Conservation (phyloP, 2,329 filamentous ascomycete species). For the Emericellopsis cladophorae region DNA sequence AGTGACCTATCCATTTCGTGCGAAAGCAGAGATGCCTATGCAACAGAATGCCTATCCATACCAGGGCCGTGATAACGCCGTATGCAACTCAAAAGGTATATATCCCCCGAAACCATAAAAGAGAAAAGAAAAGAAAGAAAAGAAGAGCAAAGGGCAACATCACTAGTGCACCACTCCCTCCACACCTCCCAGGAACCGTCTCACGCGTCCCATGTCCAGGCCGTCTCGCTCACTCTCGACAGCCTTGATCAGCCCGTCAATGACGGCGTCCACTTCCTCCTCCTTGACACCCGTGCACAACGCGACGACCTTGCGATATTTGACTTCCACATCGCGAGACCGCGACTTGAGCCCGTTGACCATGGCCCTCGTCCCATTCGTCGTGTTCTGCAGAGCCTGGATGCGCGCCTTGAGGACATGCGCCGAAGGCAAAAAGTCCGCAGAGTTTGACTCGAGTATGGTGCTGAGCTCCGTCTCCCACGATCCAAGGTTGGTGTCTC, state of each 20-base stretch:
- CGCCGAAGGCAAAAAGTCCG: constrained; percentile 39
- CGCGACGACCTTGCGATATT: constrained; percentile 79
- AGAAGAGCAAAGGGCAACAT: constrained; percentile 2
- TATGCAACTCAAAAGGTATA: background rate
- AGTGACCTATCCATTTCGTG: background rate
- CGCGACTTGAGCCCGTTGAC: constrained; percentile 62
- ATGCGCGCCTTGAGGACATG: constrained; percentile 54
- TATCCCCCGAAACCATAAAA: background rate
- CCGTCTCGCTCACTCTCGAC: constrained; percentile 78
- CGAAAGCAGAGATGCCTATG: background rate
- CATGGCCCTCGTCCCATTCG: constrained; percentile 52
- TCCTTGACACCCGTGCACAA: constrained; percentile 75
- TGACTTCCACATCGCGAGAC: constrained; percentile 72
- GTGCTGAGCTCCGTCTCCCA: constrained; percentile 43
- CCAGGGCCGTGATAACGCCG: background rate
- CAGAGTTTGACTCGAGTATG: constrained; percentile 26
- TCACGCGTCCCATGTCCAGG: constrained; percentile 62
- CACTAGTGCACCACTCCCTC: constrained; percentile 44
- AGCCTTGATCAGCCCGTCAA: constrained; percentile 71
- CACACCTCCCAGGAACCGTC: constrained; percentile 69
- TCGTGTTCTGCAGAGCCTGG: constrained; percentile 57
- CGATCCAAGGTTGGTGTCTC: constrained; percentile 23
- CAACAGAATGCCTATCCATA: too few relatives aligned
- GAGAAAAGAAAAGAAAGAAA: background rate
- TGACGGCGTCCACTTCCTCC: constrained; percentile 63